Base-by-base conservation (phyloP, 352 stramenopile genomes). In the Pythium periplocum region DNA sequence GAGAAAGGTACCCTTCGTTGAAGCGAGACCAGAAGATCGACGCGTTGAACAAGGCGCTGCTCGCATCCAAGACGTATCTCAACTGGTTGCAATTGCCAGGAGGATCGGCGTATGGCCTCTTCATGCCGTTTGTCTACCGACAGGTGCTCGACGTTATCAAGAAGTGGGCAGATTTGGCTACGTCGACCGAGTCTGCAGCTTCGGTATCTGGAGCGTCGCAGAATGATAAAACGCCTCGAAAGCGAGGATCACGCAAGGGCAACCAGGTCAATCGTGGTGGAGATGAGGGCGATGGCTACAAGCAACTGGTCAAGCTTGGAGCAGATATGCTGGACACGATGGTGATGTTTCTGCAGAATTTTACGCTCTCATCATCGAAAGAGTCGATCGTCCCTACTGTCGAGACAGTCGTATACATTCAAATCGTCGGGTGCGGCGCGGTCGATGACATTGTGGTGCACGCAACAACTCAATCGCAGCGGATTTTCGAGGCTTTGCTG, bases 51-150 rank as follows among this genome's bases (percentile, higher is more conserved):
- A 87, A 81, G 53, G 83, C 80, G 32, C 54, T 93, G 4, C 60
- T 89, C 34, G 85, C 81, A 5, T 66, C 78, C 8, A 91, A 89
- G 50, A 56, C 87, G 3, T 95, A 95, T 43, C 53, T 95, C 5
- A 64, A 61, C 37, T 95, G 85, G 85, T 59, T 95, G 11, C 83
- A 92, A 57, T 48, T 93, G 34, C 85, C 83, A 5, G 83, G 83
- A n/a, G 82, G 81, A 0, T 79, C 83, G 0, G 83, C 85, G 2
- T 92, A 93, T 47, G 80, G 85, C 0, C 49, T 95, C 2, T 95
- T 93, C 61, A 92, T 93, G 76, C 67, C 85, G 9, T 93, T 85
- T 44, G 75, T 93, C 41, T 95, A 92, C 50, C 77, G 82, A 4
- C 78, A 92, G 53, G 76, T 90, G 49, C 52, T 95, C 38, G 80